Evolutionary conservation across 2,329 filamentous ascomycete genomes (phyloP).

Genomic region (Colletotrichum brevisporum): DNA sequence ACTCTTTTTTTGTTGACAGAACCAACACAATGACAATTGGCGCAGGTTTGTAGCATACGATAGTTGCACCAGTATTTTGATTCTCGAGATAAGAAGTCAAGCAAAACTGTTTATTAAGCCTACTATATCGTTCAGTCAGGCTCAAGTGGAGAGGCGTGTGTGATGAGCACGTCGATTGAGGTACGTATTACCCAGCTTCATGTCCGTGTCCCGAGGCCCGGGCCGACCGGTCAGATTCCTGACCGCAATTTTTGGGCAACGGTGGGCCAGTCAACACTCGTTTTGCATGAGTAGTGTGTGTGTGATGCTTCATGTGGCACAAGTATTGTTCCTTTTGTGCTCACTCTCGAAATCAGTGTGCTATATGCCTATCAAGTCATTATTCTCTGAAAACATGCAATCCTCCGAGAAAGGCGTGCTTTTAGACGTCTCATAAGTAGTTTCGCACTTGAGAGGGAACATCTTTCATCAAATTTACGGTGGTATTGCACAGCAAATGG

Average conservation of each 20-base stretch:
- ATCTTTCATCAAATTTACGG: too few relatives aligned
- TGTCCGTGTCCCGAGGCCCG: not conserved
- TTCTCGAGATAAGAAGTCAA: not conserved
- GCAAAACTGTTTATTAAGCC: not conserved
- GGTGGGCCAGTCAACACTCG: not conserved
- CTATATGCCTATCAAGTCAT: not conserved
- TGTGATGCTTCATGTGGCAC: not conserved
- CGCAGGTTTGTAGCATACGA: not conserved
- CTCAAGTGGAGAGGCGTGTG: not conserved
- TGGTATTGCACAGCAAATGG: too few relatives aligned
- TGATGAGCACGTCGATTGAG: constrained; percentile 2
- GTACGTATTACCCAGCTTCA: not conserved
- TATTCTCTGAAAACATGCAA: too few relatives aligned
- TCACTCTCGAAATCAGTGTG: not conserved
- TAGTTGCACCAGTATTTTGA: not conserved
- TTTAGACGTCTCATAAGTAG: too few relatives aligned
- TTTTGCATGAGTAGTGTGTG: not conserved
- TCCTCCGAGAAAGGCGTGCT: too few relatives aligned
- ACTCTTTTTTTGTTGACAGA: not conserved
- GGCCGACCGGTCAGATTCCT: constrained; percentile 7
- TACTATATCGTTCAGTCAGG: not conserved
- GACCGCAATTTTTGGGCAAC: not conserved
- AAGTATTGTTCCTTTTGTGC: not conserved
- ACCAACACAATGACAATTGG: not conserved
- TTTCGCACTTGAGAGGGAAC: too few relatives aligned